These are phyloP conservation scores for Pseudoperonospora humuli DNA, from an alignment of 352 stramenopile genomes.

Conservation along the genomic window DNA sequence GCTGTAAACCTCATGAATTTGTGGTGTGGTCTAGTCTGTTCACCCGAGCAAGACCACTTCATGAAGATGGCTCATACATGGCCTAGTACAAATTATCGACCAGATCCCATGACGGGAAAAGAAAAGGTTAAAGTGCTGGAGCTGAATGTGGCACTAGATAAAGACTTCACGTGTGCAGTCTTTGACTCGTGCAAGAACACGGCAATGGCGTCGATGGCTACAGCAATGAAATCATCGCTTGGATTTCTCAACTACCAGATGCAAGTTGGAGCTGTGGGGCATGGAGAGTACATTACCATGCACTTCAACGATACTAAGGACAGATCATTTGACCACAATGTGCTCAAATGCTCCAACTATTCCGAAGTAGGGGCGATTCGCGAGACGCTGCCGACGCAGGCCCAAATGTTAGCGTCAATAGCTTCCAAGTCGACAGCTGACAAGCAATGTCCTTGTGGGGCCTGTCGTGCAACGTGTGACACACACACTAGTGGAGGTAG, in stretches of 20 bases:
- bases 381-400: constrained; percentile 46
- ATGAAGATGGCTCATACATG: constrained; percentile 59
- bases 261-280: constrained; percentile 78
- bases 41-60: constrained; percentile 62
- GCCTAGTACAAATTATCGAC: constrained; percentile 60
- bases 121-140: constrained; percentile 77
- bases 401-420: constrained; percentile 62
- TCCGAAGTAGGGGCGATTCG: constrained; percentile 36
- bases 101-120: constrained; percentile 65
- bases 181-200: constrained; percentile 86
- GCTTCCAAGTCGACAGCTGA: constrained; percentile 28
- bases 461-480: constrained; percentile 63
- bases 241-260: constrained; percentile 87
- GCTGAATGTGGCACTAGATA: constrained; percentile 65
- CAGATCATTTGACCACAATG: constrained; percentile 42
- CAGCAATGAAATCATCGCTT: constrained; percentile 75
- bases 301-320: constrained; percentile 45
- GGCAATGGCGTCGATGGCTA: constrained; percentile 58
- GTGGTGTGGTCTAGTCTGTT: constrained; percentile 84
- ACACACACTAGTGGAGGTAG: constrained; percentile 27
- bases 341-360: constrained; percentile 76
- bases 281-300: constrained; percentile 83
- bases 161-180: constrained; percentile 59
- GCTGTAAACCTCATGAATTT: constrained; percentile 80
- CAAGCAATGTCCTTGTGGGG: constrained; percentile 73